Base-by-base conservation (phyloP, 2,329 filamentous ascomycete genomes). In the Zasmidium citrigriseum region DNA sequence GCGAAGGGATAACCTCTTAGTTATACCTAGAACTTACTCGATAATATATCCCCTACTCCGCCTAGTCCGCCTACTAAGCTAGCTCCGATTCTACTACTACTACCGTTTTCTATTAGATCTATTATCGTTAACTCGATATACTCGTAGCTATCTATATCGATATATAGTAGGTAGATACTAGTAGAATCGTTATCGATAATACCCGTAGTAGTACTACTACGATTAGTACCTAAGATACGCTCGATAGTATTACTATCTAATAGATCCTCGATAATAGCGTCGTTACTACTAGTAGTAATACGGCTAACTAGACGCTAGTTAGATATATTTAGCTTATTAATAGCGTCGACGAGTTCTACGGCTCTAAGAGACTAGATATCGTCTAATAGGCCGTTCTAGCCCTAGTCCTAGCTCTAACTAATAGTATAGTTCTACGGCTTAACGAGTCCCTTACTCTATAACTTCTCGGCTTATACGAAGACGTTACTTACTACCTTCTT, bases 401-500 rank as follows among this genome's bases (percentile, higher is more conserved):
- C n/a, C n/a, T n/a, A n/a, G n/a, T n/a, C n/a, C n/a, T n/a, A n/a
- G n/a, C n/a, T n/a, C n/a, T 34, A 7, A 34, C 14, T 14, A 7
- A 34, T 34, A 34, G 27, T 34, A 7, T 34, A 34, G 7, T 34
- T 34, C 14, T 7, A 34, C 14, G 14, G 27, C 14, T n/a, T n/a
- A n/a, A n/a, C n/a, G n/a, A 52, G 27, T 18, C 49, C 29, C 16
- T 52, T 11, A 11, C 25, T 23, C 12, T 38, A 44, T 22, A 52
- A 20, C 49, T 38, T 41, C 29, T 38, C 49, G 3, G 20, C 20
- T 4, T 52, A 52, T 10, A 27, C n/a, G 38, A 21, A 41, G 10
- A 52, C 25, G n/a, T 52, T 21, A 14, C 20, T 52, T 38, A 18
- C 21, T 5, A 34, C 49, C n/a, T 34, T 52, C 29, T 52, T 52